Evolutionary conservation across 2,329 filamentous ascomycete genomes (phyloP), one percentile per base, ranked within the genome.

Genomic region (Aspergillus sp.): DNA sequence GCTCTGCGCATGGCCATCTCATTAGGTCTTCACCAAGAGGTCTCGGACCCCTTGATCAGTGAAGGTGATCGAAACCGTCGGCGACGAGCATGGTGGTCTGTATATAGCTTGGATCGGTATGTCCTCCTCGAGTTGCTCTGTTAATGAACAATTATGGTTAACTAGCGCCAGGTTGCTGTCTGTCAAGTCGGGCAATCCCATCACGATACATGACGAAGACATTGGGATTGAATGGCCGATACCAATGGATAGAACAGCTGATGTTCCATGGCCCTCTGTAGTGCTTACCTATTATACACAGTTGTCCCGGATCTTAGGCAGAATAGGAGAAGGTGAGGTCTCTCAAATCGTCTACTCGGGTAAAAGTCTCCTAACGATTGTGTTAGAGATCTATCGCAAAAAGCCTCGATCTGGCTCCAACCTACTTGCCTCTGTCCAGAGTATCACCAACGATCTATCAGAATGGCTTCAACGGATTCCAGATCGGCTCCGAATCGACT

Each of bases 1-100:
- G 83, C 83, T 3, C 69, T 85, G 26, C 80, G 83, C 12, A 85
- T 85, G 83, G 83, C 83, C 9, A 82, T 85, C 31, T 83, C 80
- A 6, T 74, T 85, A 0, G 83, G 83, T 0, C 69, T 85, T n/a
- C 83, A 85, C 61, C 81, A 85, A 59, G 83, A 85, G 60, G 77
- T 82, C 0, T 73, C 73, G 0, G 71, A 78, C 26, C 66, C 72
- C 11, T 59, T 64, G 2, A 71, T 82, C 5, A 76, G 77, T 56
- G 75, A 78, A 16, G 71, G 71, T 1, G 75, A 76, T 11, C 74
- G 78, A 39, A 83, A 85, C 60, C 81, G 80, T 57, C 77, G 83
- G 9, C 77, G 83, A 7, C 77, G 82, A 7, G 76, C 82, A 4
- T 85, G 82, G 82, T 85, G 83, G 83, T 83, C 80, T 32, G 78